Conservation (phyloP, 108 stramenopile genomes). For the Cyclotella kingstonii region DNA sequence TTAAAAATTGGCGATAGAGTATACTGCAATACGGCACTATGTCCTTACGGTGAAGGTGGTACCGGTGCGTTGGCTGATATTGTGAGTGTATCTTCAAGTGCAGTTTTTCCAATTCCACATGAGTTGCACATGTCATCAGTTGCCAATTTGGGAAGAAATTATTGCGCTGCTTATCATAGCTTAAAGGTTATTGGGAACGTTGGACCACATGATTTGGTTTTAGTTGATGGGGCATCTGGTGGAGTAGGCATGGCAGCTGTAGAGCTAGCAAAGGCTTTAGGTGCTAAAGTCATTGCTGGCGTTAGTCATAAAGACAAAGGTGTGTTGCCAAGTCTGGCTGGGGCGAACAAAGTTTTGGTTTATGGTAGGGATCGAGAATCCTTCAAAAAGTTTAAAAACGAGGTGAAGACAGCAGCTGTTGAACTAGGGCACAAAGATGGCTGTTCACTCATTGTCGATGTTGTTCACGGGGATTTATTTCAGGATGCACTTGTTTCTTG, state of each 20-base stretch:
- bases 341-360: constrained; percentile 59
- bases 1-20: constrained; percentile 62
- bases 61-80: constrained; percentile 57
- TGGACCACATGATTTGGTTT: constrained; percentile 45
- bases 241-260: constrained; percentile 80
- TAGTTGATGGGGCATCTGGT: constrained; percentile 73
- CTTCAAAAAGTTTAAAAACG: constrained; percentile 51
- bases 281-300: constrained; percentile 69
- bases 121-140: constrained; percentile 41
- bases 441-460: constrained; percentile 65
- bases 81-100: constrained; percentile 33
- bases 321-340: constrained; percentile 31
- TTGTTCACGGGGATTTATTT: constrained; percentile 68
- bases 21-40: constrained; percentile 50
- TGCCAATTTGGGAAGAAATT: constrained; percentile 69
- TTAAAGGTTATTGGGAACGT: constrained; percentile 58
- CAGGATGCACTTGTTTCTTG: constrained; percentile 54
- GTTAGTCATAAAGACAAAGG: constrained; percentile 53
- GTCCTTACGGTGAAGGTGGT: constrained; percentile 49
- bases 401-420: constrained; percentile 29
- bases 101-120: constrained; percentile 54
- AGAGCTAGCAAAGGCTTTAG: constrained; percentile 70
- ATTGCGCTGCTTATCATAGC: constrained; percentile 69
- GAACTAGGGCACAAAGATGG: constrained; percentile 57
- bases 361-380: constrained; percentile 53